Percentiles rank a stretch among this genome's conserved stretches.
Conservation (phyloP, 2,329 filamentous ascomycete genomes). For the Capronia epimyces region DNA sequence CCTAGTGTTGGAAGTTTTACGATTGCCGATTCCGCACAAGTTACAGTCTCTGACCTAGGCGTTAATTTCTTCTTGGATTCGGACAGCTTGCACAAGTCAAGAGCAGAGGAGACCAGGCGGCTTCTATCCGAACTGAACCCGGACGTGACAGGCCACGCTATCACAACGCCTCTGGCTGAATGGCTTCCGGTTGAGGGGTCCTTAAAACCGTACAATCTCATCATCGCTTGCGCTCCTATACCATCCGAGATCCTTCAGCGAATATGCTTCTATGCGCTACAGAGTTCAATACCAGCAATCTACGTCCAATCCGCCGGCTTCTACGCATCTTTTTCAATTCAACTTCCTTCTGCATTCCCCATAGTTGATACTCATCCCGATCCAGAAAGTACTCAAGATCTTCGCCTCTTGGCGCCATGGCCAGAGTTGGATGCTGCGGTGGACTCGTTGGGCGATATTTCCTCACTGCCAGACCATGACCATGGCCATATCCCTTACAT, state of each 20-base stretch:
- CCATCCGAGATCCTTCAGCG: constrained; percentile 47
- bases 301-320: constrained; percentile 87
- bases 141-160: constrained; percentile 74
- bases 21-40: constrained; percentile 72
- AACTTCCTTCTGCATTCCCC: constrained; percentile 72
- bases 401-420: constrained; percentile 82
- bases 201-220: constrained; percentile 51
- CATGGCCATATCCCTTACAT: constrained; percentile 91
- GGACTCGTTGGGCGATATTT: constrained; percentile 59
- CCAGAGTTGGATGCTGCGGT: constrained; percentile 67
- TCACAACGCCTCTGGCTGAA: constrained; percentile 41
- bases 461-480: constrained; percentile 66
- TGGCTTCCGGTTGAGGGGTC: constrained; percentile 38
- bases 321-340: constrained; percentile 80
- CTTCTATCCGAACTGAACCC: constrained; percentile 84
- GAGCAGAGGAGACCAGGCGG: constrained; percentile 71
- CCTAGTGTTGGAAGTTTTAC: constrained; percentile 89
- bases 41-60: constrained; percentile 78
- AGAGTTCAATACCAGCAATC: constrained; percentile 66
- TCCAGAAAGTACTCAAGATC: constrained; percentile 73
- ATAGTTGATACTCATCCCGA: constrained; percentile 96
- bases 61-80: constrained; percentile 96
- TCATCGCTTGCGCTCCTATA: constrained; percentile 58
- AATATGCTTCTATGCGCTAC: constrained; percentile 47
- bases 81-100: constrained; percentile 65